Evolutionary conservation across 228 moss, liverwort and hornwort genomes (phyloP), one percentile per base, ranked within the genome.

Genomic region (Sphagnum magellanicum): DNA sequence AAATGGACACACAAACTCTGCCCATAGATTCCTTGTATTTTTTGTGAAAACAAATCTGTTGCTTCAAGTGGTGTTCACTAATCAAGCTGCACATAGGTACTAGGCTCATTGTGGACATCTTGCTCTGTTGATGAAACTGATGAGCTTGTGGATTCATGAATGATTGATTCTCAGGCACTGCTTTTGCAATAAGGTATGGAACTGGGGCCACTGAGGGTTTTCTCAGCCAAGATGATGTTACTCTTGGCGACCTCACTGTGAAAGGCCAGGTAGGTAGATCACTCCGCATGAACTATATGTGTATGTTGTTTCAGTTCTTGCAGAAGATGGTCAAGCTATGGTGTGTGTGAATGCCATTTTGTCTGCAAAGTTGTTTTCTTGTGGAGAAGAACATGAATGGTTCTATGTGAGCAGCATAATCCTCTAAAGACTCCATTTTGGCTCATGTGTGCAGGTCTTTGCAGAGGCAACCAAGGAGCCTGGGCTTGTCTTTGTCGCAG

Each of bases 381-480:
- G 32, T 32, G 32, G 32, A 32, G 32, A 32, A 32, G 32, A 32
- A 2, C 32, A 32, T 32, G 32, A 32, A 2, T 32, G 32, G 2
- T 32, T 2, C 32, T 32, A 32, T 32, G 32, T 32, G 32, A 32
- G 32, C 32, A 32, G 32, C 32, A 32, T 32, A 32, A 32, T 32
- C 3, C 3, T 32, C 32, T 32, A 32, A 32, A 32, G 32, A 32
- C 32, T 32, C 32, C 32, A 32, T 46, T 46, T 47, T 60, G 16
- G 5, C 67, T 52, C 53, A 60, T 77, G 77, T 14, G 53, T 76
- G 66, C 65, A 92, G 90, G 88, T 81, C 60, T 94, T 94, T 50
- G 94, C 91, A 5, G 95, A 96, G 85, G 95, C 95, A 17, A 96
- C 95, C 6, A 92, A 91, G 75, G 95, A 96, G 68, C 95, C 95